These are phyloP conservation scores for Diaporthe destruens DNA, from an alignment of 2,329 filamentous ascomycete genomes.

Conservation along the genomic window DNA sequence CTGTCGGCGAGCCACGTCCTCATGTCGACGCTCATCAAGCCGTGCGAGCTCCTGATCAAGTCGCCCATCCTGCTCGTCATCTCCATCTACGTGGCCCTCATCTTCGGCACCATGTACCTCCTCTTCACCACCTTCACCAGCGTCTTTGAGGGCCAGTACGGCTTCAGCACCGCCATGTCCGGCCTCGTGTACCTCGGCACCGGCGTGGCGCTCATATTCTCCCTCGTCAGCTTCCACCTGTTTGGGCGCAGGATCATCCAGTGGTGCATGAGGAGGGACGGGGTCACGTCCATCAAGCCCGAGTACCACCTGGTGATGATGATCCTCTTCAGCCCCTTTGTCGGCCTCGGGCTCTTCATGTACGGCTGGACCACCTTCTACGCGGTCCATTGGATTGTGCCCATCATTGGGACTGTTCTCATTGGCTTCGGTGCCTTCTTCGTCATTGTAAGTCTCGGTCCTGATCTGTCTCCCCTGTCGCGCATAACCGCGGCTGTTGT, in stretches of 20 bases:
- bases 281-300: constrained; percentile 45
- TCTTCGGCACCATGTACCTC: constrained; percentile 53
- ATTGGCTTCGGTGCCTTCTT: constrained; percentile 49
- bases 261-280: constrained; percentile 23
- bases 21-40: constrained; percentile 48
- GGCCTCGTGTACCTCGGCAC: constrained; percentile 64
- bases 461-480: no score
- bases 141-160: constrained; percentile 53
- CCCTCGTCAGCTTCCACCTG: not conserved
- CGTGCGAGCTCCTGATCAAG: constrained; percentile 61
- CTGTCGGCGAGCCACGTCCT: constrained; percentile 1
- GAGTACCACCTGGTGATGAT: constrained; percentile 59
- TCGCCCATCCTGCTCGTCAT: constrained; percentile 66
- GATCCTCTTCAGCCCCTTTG: constrained; percentile 56
- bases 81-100: constrained; percentile 52
- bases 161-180: constrained; percentile 46
- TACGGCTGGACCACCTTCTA: constrained; percentile 62
- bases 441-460: constrained; percentile 51
- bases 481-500: not conserved
- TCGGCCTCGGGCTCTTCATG: constrained; percentile 60
- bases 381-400: constrained; percentile 60
- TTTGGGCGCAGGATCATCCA: not conserved
- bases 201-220: constrained; percentile 37
- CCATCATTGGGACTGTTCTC: constrained; percentile 58
- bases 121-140: constrained; percentile 57